phyloP scores from a whole-genome alignment of 2,329 filamentous ascomycete genomes.

The Aureobasidium lini region DNA sequence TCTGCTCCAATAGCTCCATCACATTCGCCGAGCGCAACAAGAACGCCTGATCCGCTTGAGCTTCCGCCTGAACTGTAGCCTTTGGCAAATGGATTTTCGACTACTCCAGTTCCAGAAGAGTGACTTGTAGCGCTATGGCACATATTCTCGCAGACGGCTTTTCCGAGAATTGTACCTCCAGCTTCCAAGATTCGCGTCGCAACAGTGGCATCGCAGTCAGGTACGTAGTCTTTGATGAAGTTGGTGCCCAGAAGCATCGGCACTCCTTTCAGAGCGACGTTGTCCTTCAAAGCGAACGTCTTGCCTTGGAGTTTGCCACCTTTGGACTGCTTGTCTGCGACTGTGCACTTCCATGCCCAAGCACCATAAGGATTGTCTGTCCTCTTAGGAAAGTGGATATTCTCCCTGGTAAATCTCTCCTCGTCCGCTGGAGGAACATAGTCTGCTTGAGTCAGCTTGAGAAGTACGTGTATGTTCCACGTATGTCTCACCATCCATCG shows the following conservation, averaged over 20 bases:
- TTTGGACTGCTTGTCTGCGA: constrained; percentile 25
- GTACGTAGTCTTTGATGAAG: constrained; percentile 27
- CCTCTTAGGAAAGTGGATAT: constrained; percentile 28
- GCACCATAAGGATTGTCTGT: constrained; percentile 33
- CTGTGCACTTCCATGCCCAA: constrained; percentile 38
- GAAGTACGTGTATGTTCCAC: background rate
- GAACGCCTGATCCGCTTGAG: constrained; percentile 27
- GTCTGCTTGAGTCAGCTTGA: constrained; percentile 18
- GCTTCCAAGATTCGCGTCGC: constrained; percentile 36
- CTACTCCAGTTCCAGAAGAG: constrained; percentile 38
- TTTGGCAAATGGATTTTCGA: constrained; percentile 33
- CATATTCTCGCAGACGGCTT: constrained; percentile 43
- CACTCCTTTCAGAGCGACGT: constrained; percentile 39
- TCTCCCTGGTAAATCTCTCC: constrained; percentile 29
- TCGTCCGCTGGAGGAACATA: constrained; percentile 28
- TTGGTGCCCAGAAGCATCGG: constrained; percentile 38
- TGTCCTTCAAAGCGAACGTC: constrained; percentile 41
- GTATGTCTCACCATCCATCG: constrained; percentile 22
- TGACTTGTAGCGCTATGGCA: constrained; percentile 36
- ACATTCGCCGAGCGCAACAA: constrained; percentile 26
- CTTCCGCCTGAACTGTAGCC: constrained; percentile 30
- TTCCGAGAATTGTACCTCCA: constrained; percentile 37
- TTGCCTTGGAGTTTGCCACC: constrained; percentile 27
- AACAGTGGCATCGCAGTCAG: constrained; percentile 38
- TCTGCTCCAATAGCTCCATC: constrained; percentile 31